phyloP scores from a whole-genome alignment of 1,284 basidiomycete species.

The Heterobasidion irregulare region DNA sequence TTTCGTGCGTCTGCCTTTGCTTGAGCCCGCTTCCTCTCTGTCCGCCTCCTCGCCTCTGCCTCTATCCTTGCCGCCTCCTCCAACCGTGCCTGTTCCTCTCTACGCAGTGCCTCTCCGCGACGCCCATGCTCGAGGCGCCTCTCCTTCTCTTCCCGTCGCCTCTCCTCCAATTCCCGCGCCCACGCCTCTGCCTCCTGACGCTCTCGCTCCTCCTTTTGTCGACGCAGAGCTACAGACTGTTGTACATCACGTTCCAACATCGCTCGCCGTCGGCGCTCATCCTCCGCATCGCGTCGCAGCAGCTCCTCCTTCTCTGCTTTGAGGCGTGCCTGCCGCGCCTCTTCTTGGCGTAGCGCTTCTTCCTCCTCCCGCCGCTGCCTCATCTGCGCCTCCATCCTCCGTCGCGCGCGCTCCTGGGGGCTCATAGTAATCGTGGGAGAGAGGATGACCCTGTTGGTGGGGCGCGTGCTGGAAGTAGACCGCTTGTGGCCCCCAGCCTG shows the following conservation, averaged over 20 bases:
- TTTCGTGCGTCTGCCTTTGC: constrained; percentile 32
- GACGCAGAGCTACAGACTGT: constrained; percentile 36
- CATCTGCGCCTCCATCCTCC: not conserved
- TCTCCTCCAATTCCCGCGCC: constrained; percentile 30
- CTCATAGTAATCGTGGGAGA: not conserved
- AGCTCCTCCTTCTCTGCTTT: constrained; percentile 39
- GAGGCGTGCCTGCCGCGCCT: constrained; percentile 34
- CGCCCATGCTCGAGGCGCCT: constrained; percentile 34
- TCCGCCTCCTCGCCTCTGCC: constrained; percentile 4
- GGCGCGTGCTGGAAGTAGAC: not conserved
- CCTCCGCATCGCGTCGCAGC: constrained; percentile 36
- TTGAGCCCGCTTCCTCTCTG: constrained; percentile 28
- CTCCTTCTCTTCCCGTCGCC: constrained; percentile 23
- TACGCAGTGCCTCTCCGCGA: not conserved
- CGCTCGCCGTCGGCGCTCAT: constrained; percentile 36
- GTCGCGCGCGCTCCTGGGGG: not conserved
- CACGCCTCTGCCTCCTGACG: constrained; percentile 43
- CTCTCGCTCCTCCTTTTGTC: constrained; percentile 36
- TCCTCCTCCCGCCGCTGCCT: constrained; percentile 25
- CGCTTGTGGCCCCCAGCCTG: not conserved
- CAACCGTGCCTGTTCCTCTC: not conserved
- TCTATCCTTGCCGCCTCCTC: not conserved
- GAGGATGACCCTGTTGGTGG: not conserved
- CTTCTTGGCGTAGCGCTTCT: constrained; percentile 14
- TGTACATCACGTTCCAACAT: constrained; percentile 43